Percentiles rank a stretch among this genome's conserved stretches.
Conservation (phyloP, 257 asterid genomes). For the Oldenlandia corymbosa region DNA sequence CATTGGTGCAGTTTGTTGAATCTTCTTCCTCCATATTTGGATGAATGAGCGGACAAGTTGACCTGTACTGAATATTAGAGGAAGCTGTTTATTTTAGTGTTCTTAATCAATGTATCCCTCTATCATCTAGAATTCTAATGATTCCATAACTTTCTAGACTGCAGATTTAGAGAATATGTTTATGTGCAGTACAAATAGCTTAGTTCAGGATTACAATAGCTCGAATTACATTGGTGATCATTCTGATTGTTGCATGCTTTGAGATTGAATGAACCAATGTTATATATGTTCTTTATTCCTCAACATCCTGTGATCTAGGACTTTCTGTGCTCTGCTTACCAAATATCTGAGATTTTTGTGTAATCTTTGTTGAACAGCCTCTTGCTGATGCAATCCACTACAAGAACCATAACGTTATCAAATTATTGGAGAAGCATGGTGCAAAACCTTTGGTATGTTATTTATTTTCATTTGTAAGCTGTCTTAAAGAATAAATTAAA, state of each 20-base stretch:
- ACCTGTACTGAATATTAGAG: neutral
- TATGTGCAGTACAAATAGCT: neutral
- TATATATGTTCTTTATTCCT: neutral
- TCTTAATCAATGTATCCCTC: neutral
- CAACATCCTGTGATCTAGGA: neutral
- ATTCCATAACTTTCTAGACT: neutral
- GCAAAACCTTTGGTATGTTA: slow-evolving; percentile 58
- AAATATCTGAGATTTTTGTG: neutral
- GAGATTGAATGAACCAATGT: neutral
- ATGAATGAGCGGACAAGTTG: neutral
- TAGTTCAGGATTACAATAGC: neutral
- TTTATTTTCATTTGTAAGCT: neutral
- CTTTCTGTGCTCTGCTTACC: neutral
- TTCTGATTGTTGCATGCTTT: neutral
- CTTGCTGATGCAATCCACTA: slow-evolving; percentile 86
- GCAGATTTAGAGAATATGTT: neutral
- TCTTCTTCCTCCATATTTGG: neutral
- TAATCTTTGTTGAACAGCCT: slow-evolving; percentile 51
- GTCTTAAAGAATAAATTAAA: neutral
- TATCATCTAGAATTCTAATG: neutral
- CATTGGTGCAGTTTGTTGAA: neutral
- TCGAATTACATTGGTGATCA: neutral
- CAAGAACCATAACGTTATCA: slow-evolving; percentile 68
- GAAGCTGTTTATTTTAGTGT: no score
- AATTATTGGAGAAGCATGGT: slow-evolving; percentile 68